Conservation (phyloP, 257 asterid species). For the Capsicum baccatum region DNA sequence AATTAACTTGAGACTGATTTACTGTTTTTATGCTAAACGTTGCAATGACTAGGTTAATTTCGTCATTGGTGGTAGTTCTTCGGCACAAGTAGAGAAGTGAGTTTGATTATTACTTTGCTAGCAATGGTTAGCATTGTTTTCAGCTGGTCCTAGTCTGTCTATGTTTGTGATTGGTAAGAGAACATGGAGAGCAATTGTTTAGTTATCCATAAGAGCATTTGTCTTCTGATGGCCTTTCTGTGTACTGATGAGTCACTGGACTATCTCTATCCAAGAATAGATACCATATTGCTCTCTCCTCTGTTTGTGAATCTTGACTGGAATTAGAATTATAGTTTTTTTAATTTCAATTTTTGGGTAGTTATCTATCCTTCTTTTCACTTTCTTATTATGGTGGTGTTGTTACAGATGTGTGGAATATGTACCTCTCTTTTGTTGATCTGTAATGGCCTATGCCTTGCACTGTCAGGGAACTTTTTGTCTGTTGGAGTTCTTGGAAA, state of each 20-base stretch:
- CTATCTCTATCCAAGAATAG: constrained; percentile 12
- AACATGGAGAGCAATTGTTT: background rate
- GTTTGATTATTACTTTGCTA: background rate
- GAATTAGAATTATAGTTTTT: background rate
- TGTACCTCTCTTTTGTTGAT: no score
- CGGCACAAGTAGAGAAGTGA: background rate
- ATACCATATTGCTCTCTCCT: background rate
- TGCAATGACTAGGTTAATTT: constrained; percentile 2
- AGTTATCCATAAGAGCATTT: constrained; percentile 2
- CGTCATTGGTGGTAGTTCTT: background rate
- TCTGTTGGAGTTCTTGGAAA: no score
- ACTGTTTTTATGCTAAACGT: background rate
- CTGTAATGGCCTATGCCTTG: no score
- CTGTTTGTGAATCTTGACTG: background rate
- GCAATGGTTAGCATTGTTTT: constrained; percentile 3
- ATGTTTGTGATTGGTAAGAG: background rate
- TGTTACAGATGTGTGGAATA: no score
- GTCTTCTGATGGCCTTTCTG: background rate
- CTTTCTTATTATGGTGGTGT: background rate
- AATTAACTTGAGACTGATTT: background rate
- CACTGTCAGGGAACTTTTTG: no score
- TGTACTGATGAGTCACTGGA: background rate
- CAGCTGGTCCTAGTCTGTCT: background rate
- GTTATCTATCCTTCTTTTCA: background rate
- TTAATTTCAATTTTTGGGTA: background rate